Base-by-base conservation (phyloP, 345 rosid genomes). In the Pugionium dolabratum region DNA sequence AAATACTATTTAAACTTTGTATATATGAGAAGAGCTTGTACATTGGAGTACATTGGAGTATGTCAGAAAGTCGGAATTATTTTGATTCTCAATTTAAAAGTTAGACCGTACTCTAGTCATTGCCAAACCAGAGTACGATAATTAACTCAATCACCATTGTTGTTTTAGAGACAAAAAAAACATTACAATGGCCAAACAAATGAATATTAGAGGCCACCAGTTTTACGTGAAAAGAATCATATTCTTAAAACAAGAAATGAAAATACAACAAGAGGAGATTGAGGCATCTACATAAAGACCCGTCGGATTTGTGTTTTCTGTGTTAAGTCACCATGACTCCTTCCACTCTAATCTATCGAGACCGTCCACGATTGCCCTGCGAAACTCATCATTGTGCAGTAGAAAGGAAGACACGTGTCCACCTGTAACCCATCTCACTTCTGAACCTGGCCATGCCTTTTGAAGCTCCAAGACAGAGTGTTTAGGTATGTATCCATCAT, bases 371-470 rank as follows among this genome's bases (percentile, higher is more conserved):
- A 94, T 88, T 28, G 96, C 99, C 76, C 79, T 84, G 0, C 96
- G 95, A 62, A 90, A 90, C 79, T 83, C 91, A 36, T 68, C 84
- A 54, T 83, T 83, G 74, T 87, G 99, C 29, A 94, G 90, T 54
- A 94, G 59, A 78, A 87, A 85, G 25, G 99, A 90, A 0, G 97
- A 90, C 40, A 94, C 96, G 50, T 94, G 99, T 25, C 99, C 99
- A 1, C 97, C 97, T 1, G 89, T 87, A 10, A 94, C 97, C 99
- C 99, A 94, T 76, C 99, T 84, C 77, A 94, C 96, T 78, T 94
- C 99, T 47, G 99, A 94, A 33, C 99, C 95, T 6, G 97, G 97
- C 99, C 99, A 90, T 9, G 97, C 97, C 77, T 94, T 94, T 59
- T 94, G 89, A 70, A 94, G 96, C 84, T 87, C 96, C 81, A 88